Evolutionary conservation across 164 flowering plant genomes (phyloP), one percentile per base, ranked within the genome.

Genomic region (Taxillus chinensis): DNA sequence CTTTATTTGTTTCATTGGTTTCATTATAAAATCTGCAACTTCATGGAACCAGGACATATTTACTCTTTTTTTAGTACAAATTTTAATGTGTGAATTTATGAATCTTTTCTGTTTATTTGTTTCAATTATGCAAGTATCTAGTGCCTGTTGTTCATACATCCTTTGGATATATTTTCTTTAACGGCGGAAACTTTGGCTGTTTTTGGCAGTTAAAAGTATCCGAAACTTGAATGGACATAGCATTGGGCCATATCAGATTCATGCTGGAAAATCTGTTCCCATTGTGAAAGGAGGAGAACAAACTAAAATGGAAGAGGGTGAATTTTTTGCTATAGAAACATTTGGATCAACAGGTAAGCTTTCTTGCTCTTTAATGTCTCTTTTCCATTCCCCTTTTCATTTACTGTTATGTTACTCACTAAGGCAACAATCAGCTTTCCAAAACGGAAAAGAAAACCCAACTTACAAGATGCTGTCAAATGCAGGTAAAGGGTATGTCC

Each of bases 301-400:
- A 71, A 93, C 96, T 50, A 93, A 93, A 75, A 93, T 93, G 98
- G 98, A 93, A 74, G 98, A 93, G 82, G 98, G 99, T 57, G 99
- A 93, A 83, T 87, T 87, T 73, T 93, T 74, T 71, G 99, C 99
- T 7, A 93, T 93, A 50, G 99, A 93, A 77, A 93, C 97, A 63
- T 93, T 93, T 73, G 99, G 74, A 51, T 93, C 97, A 39, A 93
- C 99, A 67, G 99, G 99, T 88, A 68, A 66, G 50, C 8, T 11
- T 4, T 57, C 11, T 71, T n/a, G 40, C 64, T 57, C 37, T 42
- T 27, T 27, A 27, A 27, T 27, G 27, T 27, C 10, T 43, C 10
- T 43, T 43, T 43, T 9, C 46, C 10, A 5, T 43, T 43, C 10
- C 10, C 46, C 2, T 43, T 43, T 43, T 43, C 46, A 5, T 43